phyloP scores from a whole-genome alignment of 176 grass and related monocot genomes.

The Oryza australiensis region DNA sequence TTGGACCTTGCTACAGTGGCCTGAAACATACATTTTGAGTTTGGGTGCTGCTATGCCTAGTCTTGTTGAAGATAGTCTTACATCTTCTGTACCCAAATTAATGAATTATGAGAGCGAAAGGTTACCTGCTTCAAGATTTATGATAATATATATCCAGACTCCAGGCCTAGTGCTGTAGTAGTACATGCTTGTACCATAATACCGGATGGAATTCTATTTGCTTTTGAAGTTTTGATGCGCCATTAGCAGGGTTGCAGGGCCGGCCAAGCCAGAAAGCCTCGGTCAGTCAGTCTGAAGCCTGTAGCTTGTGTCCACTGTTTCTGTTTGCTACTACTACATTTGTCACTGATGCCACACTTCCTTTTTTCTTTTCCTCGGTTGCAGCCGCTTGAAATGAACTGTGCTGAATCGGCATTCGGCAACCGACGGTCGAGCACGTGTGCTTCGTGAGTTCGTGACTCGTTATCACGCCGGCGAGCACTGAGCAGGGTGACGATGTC shows the following conservation, averaged over 20 bases:
- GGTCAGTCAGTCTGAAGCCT: neutral
- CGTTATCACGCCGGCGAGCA: slow-evolving; percentile 14
- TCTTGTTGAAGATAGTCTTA: too few relatives aligned
- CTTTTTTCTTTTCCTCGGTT: neutral
- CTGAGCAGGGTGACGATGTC: slow-evolving; percentile 15
- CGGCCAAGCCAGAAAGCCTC: neutral
- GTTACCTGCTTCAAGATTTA: neutral
- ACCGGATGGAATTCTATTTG: neutral
- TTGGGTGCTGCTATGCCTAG: too few relatives aligned
- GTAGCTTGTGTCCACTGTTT: neutral
- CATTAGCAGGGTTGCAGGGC: neutral
- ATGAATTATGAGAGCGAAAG: neutral
- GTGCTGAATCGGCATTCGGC: neutral
- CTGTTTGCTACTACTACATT: neutral
- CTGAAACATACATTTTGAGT: too few relatives aligned
- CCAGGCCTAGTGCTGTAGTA: neutral
- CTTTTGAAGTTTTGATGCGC: neutral
- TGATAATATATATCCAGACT: neutral
- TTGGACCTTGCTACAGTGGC: too few relatives aligned
- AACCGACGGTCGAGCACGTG: neutral
- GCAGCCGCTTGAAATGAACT: neutral
- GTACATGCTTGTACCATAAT: neutral
- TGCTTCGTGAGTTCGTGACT: neutral
- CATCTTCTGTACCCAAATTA: neutral
- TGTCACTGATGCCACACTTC: neutral